Conservation (phyloP, 2,329 filamentous ascomycete species). For the Diaporthe citriasiana region DNA sequence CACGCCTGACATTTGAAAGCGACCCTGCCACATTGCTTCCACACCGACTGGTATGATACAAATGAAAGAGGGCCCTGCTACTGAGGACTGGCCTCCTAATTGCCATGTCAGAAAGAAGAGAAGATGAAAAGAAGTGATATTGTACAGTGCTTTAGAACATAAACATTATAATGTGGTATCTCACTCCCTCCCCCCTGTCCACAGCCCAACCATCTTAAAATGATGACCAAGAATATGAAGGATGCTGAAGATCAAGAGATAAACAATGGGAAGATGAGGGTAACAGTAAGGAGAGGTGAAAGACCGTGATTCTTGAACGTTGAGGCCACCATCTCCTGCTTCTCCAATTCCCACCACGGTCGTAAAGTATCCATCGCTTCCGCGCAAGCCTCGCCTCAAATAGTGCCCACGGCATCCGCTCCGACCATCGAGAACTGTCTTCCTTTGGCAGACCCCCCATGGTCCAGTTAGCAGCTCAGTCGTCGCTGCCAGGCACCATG, state of each 20-base stretch:
- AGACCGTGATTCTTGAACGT: neutral
- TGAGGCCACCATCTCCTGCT: neutral
- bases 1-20: neutral
- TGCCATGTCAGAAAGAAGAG: conserved; percentile 9
- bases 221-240: conserved; percentile 18
- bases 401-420: neutral
- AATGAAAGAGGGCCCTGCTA: neutral
- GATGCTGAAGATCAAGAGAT: neutral
- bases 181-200: neutral
- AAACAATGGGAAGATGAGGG: neutral
- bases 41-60: conserved; percentile 6
- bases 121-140: neutral
- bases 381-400: conserved; percentile 1
- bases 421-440: neutral
- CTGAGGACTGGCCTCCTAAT: neutral
- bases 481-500: neutral
- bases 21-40: neutral
- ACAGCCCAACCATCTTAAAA: neutral
- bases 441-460: neutral
- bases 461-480: neutral
- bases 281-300: neutral
- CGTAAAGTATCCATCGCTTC: neutral
- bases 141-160: conserved; percentile 36
- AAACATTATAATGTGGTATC: conserved; percentile 42
- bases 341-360: neutral